A percentile compares a stretch with the other conserved stretches of the same genome.
Conservation (phyloP, 2,329 filamentous ascomycete genomes). For the Cryoendolithus antarcticus region DNA sequence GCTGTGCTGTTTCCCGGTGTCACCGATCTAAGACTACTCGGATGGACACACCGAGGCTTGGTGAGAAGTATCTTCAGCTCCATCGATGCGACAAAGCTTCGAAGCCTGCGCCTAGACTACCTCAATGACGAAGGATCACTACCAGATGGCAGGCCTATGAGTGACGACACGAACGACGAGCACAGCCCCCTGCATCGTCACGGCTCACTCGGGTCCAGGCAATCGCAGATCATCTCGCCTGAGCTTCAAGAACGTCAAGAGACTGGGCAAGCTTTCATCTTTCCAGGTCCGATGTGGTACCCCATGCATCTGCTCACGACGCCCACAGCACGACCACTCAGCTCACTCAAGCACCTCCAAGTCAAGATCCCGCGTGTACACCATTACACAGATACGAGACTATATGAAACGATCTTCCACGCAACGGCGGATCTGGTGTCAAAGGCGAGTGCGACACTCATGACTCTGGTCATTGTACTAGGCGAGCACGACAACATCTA, state of each 20-base stretch:
- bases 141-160: constrained; percentile 2
- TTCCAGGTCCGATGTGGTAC: constrained; percentile 7
- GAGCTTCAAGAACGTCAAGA: constrained; percentile 6
- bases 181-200: background rate
- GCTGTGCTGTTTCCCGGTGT: constrained; percentile 5
- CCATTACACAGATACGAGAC: constrained; percentile 3
- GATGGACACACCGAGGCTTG: constrained; percentile 7
- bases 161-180: background rate
- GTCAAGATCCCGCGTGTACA: constrained; percentile 2
- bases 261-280: constrained; percentile 3
- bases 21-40: constrained; percentile 7
- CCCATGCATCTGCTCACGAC: constrained; percentile 5
- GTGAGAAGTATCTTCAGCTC: constrained; percentile 5
- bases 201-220: no score
- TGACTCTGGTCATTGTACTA: constrained; percentile 88
- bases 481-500: constrained; percentile 46
- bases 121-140: constrained; percentile 5
- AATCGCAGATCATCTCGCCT: constrained; percentile 1
- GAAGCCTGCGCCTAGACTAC: constrained; percentile 6
- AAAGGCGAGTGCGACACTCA: constrained; percentile 36
- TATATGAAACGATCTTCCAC: constrained; percentile 3
- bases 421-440: constrained; percentile 2
- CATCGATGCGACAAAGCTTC: constrained; percentile 4
- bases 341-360: constrained; percentile 5
- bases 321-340: background rate